These are phyloP conservation scores for Hericium rajendrae DNA, from an alignment of 768 basidiomycete genomes.

Conservation along the genomic window DNA sequence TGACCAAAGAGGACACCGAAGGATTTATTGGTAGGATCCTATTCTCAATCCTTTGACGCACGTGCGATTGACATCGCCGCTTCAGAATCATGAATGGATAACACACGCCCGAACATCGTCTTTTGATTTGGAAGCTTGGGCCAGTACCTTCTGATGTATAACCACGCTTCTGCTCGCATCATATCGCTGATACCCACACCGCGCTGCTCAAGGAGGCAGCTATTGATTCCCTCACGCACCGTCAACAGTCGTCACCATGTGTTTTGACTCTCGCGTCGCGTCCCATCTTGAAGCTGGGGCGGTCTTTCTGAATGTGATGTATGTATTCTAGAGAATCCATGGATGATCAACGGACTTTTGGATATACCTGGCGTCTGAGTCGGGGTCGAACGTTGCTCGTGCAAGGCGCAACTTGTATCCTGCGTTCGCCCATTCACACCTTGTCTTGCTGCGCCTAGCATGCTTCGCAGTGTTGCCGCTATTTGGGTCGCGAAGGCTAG, in stretches of 20 bases:
- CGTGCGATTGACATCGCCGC: background rate
- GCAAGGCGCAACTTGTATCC: no score
- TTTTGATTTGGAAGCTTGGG: slow-evolving; percentile 74
- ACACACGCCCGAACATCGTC: slow-evolving; percentile 46
- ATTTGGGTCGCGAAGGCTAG: no score
- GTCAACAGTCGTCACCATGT: background rate
- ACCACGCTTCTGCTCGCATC: background rate
- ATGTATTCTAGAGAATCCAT: background rate
- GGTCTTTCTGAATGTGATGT: background rate
- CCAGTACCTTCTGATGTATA: slow-evolving; percentile 50
- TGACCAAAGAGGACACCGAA: slow-evolving; percentile 76
- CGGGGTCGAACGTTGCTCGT: no score
- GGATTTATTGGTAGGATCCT: slow-evolving; percentile 61
- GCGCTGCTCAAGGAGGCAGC: background rate
- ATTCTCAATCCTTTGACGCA: slow-evolving; percentile 1
- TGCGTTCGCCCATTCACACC: no score
- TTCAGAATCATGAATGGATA: slow-evolving; percentile 70
- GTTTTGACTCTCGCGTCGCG: background rate
- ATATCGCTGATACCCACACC: background rate
- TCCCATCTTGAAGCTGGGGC: background rate
- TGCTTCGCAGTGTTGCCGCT: no score
- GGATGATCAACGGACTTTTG: background rate
- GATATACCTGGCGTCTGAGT: no score
- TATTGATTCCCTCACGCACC: background rate
- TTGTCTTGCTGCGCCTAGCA: no score